Percentiles rank a stretch among this genome's conserved stretches.
phyloP scores from a whole-genome alignment of 345 rosid species.

The Hibiscus tridactylites region DNA sequence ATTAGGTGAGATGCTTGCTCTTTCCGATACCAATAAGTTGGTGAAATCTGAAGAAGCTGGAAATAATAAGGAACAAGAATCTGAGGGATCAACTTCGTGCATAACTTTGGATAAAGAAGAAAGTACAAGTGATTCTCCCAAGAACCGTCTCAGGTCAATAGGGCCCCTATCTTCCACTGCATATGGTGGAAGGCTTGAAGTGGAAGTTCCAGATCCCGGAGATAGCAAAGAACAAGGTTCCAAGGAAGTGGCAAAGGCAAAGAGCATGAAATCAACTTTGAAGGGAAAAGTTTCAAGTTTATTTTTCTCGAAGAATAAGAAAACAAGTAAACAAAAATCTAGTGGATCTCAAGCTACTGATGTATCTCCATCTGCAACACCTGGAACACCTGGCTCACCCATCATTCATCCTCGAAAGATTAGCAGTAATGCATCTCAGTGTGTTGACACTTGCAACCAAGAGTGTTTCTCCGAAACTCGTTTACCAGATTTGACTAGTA shows the following conservation, averaged over 20 bases:
- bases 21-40: constrained; percentile 46
- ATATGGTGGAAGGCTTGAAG: constrained; percentile 36
- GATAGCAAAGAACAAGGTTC: constrained; percentile 29
- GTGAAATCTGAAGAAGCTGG: constrained; percentile 30
- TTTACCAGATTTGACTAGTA: constrained; percentile 15
- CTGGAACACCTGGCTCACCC: constrained; percentile 28
- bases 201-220: constrained; percentile 34
- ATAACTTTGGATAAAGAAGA: constrained; percentile 37
- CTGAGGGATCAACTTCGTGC: constrained; percentile 45
- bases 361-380: constrained; percentile 24
- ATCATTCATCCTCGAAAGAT: constrained; percentile 23
- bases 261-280: constrained; percentile 52
- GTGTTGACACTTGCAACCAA: constrained; percentile 22
- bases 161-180: constrained; percentile 54
- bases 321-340: constrained; percentile 44
- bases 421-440: constrained; percentile 19
- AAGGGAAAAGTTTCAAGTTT: constrained; percentile 67
- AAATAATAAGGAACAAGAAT: constrained; percentile 31
- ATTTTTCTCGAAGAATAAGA: constrained; percentile 70
- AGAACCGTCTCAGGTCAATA: constrained; percentile 55
- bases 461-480: constrained; percentile 25
- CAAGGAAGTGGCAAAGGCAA: constrained; percentile 44
- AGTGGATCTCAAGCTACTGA: constrained; percentile 27
- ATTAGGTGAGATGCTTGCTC: constrained; percentile 93
- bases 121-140: constrained; percentile 33